Conservation (phyloP, 768 basidiomycete genomes). For the Lepiota venenata region DNA sequence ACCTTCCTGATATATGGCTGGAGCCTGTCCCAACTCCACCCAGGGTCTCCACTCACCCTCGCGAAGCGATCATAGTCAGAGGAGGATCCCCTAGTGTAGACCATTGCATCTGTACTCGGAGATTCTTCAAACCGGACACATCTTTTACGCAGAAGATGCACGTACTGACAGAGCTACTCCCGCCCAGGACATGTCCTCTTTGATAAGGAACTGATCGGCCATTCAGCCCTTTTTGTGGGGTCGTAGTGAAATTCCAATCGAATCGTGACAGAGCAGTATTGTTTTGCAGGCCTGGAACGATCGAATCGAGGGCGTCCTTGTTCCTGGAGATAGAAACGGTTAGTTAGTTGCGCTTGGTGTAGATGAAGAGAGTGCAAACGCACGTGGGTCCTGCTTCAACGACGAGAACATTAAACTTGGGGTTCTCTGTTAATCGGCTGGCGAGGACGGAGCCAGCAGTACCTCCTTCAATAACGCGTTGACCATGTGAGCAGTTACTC, state of each 20-base stretch:
- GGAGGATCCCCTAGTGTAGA: constrained; percentile 26
- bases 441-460: constrained; percentile 23
- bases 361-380: not conserved
- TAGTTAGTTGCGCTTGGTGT: no score
- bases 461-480: constrained; percentile 14
- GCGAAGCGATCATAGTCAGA: constrained; percentile 27
- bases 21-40: constrained; percentile 30
- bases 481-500: not conserved
- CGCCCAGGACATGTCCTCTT: constrained; percentile 28
- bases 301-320: constrained; percentile 15
- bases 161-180: constrained; percentile 28
- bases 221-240: constrained; percentile 24
- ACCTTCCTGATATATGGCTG: constrained; percentile 25
- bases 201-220: constrained; percentile 22
- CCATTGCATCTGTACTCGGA: constrained; percentile 22
- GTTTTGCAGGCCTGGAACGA: constrained; percentile 15
- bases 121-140: not conserved
- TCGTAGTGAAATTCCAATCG: constrained; percentile 34
- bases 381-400: constrained; percentile 27
- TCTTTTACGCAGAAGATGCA: not conserved
- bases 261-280: constrained; percentile 13
- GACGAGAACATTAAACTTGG: constrained; percentile 21
- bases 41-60: constrained; percentile 21
- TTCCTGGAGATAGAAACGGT: constrained; percentile 12
- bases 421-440: constrained; percentile 24